phyloP scores from a whole-genome alignment of 306 rosid genomes.

The Purshia tridentata region DNA sequence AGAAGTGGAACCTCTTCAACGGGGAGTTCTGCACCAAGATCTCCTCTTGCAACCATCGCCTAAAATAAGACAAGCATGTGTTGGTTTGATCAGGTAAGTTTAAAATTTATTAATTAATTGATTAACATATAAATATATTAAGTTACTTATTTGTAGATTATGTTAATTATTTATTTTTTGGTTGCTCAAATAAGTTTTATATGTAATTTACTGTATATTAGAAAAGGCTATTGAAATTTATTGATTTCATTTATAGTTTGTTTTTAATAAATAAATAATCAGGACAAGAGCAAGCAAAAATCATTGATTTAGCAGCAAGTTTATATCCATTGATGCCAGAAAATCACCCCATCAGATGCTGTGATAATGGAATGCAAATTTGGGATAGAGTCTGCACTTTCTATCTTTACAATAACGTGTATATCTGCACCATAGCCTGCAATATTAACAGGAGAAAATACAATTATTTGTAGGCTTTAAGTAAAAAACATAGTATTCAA shows the following conservation, averaged over 20 bases:
- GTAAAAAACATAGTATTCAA: constrained; percentile 5
- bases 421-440: constrained; percentile 84
- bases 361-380: constrained; percentile 91
- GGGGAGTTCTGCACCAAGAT: constrained; percentile 71
- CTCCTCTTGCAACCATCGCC: constrained; percentile 82
- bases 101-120: not conserved
- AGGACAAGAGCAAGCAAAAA: not conserved
- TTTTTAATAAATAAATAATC: constrained; percentile 9
- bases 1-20: constrained; percentile 67
- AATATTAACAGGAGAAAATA: constrained; percentile 24
- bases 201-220: not conserved
- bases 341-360: constrained; percentile 62
- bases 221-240: not conserved
- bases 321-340: constrained; percentile 19
- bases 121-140: no score
- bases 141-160: not conserved
- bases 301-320: constrained; percentile 7
- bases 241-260: not conserved
- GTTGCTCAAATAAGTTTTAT: not conserved
- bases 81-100: not conserved
- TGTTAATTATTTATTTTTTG: not conserved
- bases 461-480: constrained; percentile 10
- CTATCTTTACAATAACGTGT: constrained; percentile 91
- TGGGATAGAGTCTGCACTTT: constrained; percentile 94
- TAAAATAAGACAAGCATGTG: constrained; percentile 13